Evolutionary conservation across 2,329 filamentous ascomycete genomes (phyloP).

Genomic region (Monilinia polystroma): DNA sequence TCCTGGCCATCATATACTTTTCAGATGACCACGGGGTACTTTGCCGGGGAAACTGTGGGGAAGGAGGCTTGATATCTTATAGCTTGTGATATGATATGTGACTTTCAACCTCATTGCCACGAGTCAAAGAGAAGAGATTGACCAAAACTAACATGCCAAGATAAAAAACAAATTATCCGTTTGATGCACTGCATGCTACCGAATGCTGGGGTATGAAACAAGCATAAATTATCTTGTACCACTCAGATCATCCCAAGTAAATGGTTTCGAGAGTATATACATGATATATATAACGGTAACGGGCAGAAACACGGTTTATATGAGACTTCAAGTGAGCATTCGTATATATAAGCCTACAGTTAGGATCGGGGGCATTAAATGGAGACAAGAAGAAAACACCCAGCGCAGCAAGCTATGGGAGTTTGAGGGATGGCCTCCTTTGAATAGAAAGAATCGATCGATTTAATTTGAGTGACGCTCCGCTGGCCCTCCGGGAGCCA

Average conservation of each 20-base stretch:
- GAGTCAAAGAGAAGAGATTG: constrained; percentile 9
- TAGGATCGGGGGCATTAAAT: neutral
- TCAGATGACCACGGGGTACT: constrained; percentile 17
- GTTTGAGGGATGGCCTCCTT: too few relatives aligned
- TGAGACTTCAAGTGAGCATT: neutral
- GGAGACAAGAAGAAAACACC: too few relatives aligned
- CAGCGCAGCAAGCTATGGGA: too few relatives aligned
- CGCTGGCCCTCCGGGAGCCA: too few relatives aligned
- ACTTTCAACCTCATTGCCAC: constrained; percentile 1
- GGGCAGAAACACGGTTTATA: neutral
- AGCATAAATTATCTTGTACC: constrained; percentile 8
- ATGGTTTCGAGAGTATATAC: neutral
- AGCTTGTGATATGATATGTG: constrained; percentile 15
- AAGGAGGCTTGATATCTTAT: constrained; percentile 16
- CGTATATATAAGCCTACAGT: neutral
- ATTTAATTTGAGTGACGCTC: too few relatives aligned
- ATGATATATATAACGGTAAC: neutral
- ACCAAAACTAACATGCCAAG: constrained; percentile 6
- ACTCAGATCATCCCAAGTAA: constrained; percentile 6
- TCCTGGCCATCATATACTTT: constrained; percentile 15
- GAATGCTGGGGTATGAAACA: constrained; percentile 16
- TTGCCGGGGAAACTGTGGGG: constrained; percentile 19
- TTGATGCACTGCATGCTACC: constrained; percentile 13
- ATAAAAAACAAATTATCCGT: constrained; percentile 13
- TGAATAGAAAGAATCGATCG: too few relatives aligned